Evolutionary conservation across 495 filamentous ascomycete genomes (phyloP), one percentile per base, ranked within the genome.

Genomic region (Annulohypoxylon nitens): DNA sequence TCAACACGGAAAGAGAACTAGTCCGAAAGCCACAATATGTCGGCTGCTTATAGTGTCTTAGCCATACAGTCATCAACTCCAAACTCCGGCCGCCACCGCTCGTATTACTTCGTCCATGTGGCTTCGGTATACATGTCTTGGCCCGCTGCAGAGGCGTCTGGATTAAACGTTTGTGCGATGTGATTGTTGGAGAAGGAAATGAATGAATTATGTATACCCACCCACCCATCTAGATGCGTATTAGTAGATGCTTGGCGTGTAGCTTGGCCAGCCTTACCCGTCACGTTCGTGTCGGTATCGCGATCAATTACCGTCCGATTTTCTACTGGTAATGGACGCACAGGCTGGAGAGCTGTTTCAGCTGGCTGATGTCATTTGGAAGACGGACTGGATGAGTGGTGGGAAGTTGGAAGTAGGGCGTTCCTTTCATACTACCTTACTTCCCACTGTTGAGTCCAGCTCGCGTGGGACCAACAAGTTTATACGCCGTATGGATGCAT

Each of bases 261-360:
- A 50, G 39, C 3, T 14, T 14, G 12, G 12, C 39, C 39, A 43
- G 39, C 39, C 39, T 43, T 43, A 43, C 39, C 39, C 39, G 39
- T 14, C 4, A n/a, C n/a, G 12, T 43, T n/a, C 18, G 16, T 47
- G n/a, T 47, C 5, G 16, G 0, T 47, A 47, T 47, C 43, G 43
- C 43, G 43, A 47, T 47, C 8, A 47, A 7, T 47, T 47, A 16
- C 43, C 43, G 18, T 47, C 4, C 4, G 16, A 47, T 8, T 47
- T 47, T 47, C 16, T 47, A 1, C 3, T 45, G 16, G 14, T 45
- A 45, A 16, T 7, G 16, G 43, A 6, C 3, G 6, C 43, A 47
- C 43, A 47, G 18, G 43, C 43, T 47, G 43, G 16, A 47, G n/a
- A 47, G n/a, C n/a, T 47, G 43, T 47, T 47, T 47, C 43, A 47